phyloP scores from a whole-genome alignment of 1,284 basidiomycete species.

The Cutaneotrichosporon sp. region DNA sequence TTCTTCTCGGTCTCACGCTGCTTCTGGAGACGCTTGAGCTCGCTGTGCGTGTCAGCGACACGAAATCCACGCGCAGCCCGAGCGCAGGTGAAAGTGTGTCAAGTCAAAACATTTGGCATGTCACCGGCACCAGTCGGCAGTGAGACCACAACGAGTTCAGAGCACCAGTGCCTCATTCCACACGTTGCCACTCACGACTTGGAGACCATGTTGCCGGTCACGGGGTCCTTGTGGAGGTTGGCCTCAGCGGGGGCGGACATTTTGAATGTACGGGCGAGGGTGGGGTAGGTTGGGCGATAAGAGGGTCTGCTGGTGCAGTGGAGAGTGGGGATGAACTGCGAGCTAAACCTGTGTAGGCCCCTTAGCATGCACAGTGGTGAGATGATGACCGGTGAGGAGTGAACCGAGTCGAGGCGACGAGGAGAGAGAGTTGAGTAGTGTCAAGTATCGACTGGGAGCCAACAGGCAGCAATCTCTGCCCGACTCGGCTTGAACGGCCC shows the following conservation, averaged over 20 bases:
- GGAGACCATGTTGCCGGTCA: slow-evolving; percentile 92
- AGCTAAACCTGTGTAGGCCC: slow-evolving; percentile 6
- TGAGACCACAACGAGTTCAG: too few relatives aligned
- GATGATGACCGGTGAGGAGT: neutral
- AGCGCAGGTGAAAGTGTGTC: neutral
- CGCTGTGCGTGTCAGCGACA: slow-evolving; percentile 61
- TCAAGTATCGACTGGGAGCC: too few relatives aligned
- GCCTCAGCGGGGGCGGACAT: slow-evolving; percentile 50
- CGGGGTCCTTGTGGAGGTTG: slow-evolving; percentile 64
- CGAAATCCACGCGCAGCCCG: neutral
- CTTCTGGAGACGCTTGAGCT: slow-evolving; percentile 88
- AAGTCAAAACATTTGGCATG: neutral
- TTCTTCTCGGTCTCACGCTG: slow-evolving; percentile 78
- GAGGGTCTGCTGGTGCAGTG: slow-evolving; percentile 2
- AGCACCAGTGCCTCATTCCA: too few relatives aligned
- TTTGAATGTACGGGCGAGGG: slow-evolving; percentile 23
- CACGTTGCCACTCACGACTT: slow-evolving; percentile 68
- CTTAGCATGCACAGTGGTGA: slow-evolving; percentile 25
- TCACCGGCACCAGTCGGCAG: neutral
- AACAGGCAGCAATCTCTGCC: too few relatives aligned
- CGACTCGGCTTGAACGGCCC: neutral
- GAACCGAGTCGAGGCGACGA: neutral
- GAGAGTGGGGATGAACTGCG: slow-evolving; percentile 9
- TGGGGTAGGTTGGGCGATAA: neutral
- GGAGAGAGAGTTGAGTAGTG: too few relatives aligned